Base-by-base conservation (phyloP, 2,329 filamentous ascomycete species). In the Botrytis elliptica region DNA sequence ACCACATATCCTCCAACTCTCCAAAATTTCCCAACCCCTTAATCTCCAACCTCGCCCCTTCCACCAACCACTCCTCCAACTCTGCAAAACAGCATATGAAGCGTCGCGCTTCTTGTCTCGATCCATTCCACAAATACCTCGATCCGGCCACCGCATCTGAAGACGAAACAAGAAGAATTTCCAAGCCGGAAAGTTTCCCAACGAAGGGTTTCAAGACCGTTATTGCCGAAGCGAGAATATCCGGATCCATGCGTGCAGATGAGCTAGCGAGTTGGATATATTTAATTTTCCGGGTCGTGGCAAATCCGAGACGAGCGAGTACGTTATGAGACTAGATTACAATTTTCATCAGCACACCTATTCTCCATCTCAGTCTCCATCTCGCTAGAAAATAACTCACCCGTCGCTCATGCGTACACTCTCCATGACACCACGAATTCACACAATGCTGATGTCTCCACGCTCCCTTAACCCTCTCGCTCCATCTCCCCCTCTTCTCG, bases 371-470 rank as follows among this genome's bases (percentile, higher is more conserved):
- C 33, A 33, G 33, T 33, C 33, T 33, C 33, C 33, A 33, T 33
- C 33, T 33, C 33, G 33, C 52, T n/a, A 29, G n/a, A 29, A 29
- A 18, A 9, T 8, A 18, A 57, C 52, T 3, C n/a, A 60, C 71
- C 22, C 71, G 36, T 25, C 52, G 33, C 18, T 38, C 29, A 62
- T 72, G 71, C 5, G 12, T n/a, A 60, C 71, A 72, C 8, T 1
- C 12, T 4, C 22, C 40, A 36, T 72, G 68, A 62, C 62, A 72
- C 14, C 16, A 33, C 4, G 69, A 74, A 64, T 66, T 55, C 38
- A 74, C 42, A 64, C 73, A 74, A 42, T 71, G 73, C 20, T 33
- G 57, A 59, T 73, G 72, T 71, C 59, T 36, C 67, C 46, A 64
- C 5, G 20, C 44, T 4, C 68, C 68, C 29, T 46, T 72, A 0